Percentiles rank a stretch among this genome's conserved stretches.
Conservation (phyloP, 208 protist genomes). For the Trypanosoma caninum region DNA sequence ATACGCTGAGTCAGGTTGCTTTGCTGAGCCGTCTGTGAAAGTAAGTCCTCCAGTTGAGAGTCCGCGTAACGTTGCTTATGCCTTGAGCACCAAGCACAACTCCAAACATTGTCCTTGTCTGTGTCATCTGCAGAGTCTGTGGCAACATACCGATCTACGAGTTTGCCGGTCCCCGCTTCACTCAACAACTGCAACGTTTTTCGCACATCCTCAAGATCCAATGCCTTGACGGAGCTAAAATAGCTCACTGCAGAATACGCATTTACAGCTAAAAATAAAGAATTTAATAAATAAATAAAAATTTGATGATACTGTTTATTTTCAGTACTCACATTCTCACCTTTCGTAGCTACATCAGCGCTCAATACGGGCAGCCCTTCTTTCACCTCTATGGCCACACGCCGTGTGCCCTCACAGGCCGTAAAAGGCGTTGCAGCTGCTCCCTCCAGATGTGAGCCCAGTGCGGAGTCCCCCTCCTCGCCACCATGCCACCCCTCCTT, state of each 20-base stretch:
- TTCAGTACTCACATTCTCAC: neutral
- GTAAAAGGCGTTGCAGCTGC: neutral
- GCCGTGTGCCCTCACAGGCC: neutral
- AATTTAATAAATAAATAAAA: neutral
- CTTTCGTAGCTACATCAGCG: neutral
- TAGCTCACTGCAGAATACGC: neutral
- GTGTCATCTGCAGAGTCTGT: constrained; percentile 34
- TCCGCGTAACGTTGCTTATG: constrained; percentile 19
- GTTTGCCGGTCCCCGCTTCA: constrained; percentile 27
- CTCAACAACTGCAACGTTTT: constrained; percentile 40
- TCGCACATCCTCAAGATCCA: constrained; percentile 47
- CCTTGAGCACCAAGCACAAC: neutral
- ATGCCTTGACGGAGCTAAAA: constrained; percentile 10
- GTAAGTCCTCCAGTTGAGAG: neutral
- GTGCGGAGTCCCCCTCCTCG: neutral
- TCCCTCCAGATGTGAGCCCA: neutral
- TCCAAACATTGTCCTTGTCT: neutral
- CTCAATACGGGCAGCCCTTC: neutral
- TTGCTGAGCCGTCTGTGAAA: constrained; percentile 7
- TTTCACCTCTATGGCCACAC: neutral
- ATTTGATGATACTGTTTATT: neutral
- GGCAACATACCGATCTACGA: constrained; percentile 51
- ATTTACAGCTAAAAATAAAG: constrained; percentile 5
- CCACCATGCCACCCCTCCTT: neutral
- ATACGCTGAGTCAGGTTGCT: constrained; percentile 31